A percentile compares a stretch with the other conserved stretches of the same genome.
These are phyloP conservation scores for Ophiocordyceps camponoti-saundersi DNA, from an alignment of 2,329 filamentous ascomycete genomes.

Conservation along the genomic window DNA sequence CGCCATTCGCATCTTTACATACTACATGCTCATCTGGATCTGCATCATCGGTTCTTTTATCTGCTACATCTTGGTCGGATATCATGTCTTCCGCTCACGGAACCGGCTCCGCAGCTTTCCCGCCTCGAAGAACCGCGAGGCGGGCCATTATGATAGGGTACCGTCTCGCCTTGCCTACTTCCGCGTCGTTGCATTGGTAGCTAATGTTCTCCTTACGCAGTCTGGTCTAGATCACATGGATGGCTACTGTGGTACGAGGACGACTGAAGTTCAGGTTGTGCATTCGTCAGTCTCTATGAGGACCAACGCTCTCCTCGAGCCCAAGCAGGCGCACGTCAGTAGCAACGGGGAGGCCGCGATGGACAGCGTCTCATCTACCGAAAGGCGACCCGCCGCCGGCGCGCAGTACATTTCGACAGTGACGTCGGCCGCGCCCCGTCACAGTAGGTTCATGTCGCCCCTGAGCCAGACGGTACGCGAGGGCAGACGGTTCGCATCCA, in stretches of 20 bases:
- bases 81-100: constrained; percentile 40
- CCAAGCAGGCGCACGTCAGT: constrained; percentile 7
- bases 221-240: constrained; percentile 2
- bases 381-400: constrained; percentile 6
- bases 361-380: constrained; percentile 4
- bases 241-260: constrained; percentile 31
- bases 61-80: constrained; percentile 40
- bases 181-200: background rate
- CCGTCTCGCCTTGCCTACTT: background rate
- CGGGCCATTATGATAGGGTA: constrained; percentile 16
- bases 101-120: constrained; percentile 38
- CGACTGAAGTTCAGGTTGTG: constrained; percentile 32
- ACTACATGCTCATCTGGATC: constrained; percentile 44
- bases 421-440: constrained; percentile 8
- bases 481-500: constrained; percentile 15
- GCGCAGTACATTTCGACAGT: constrained; percentile 17
- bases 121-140: constrained; percentile 13
- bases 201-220: background rate
- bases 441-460: constrained; percentile 1
- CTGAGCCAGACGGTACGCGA: constrained; percentile 5
- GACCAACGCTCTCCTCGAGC: constrained; percentile 5
- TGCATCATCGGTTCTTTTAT: constrained; percentile 37
- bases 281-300: constrained; percentile 8
- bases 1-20: constrained; percentile 39
- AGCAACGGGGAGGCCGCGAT: constrained; percentile 8